Conservation (phyloP, 129 eudicot species). For the Flaveria linearis region DNA sequence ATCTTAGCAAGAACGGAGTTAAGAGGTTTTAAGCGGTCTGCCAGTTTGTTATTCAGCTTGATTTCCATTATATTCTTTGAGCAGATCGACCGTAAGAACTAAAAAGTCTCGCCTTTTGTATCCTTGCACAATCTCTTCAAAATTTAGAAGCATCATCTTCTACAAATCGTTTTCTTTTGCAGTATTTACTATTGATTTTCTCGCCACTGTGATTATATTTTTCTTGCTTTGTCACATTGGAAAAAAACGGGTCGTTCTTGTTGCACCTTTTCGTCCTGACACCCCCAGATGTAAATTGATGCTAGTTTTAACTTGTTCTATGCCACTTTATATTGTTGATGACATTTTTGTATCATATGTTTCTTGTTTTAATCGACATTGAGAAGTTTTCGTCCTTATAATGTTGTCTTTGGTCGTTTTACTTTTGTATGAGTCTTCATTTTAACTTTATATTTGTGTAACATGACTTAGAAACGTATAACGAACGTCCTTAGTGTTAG, state of each 20-base stretch:
- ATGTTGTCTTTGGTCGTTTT: not conserved
- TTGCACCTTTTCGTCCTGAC: conserved; percentile 25
- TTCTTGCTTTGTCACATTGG: conserved; percentile 20
- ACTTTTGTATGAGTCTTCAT: not conserved
- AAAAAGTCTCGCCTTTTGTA: conserved; percentile 4
- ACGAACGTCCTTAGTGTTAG: no score
- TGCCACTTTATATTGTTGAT: conserved; percentile 24
- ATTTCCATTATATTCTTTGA: conserved; percentile 35
- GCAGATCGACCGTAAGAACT: conserved; percentile 32
- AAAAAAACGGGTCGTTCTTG: conserved; percentile 20
- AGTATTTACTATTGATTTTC: conserved; percentile 34
- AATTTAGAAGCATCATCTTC: conserved; percentile 28
- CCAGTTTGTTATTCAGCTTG: conserved; percentile 26
- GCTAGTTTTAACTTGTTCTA: conserved; percentile 35
- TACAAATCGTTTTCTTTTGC: conserved; percentile 28
- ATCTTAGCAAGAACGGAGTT: conserved; percentile 29
- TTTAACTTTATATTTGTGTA: not conserved
- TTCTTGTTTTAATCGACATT: conserved; percentile 25
- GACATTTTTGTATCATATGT: conserved; percentile 48
- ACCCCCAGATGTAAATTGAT: conserved; percentile 53
- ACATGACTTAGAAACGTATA: not conserved
- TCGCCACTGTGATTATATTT: conserved; percentile 37
- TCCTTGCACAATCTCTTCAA: conserved; percentile 31
- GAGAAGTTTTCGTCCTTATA: not conserved
- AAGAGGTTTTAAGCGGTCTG: conserved; percentile 34